A percentile compares a stretch with the other conserved stretches of the same genome.
Evolutionary conservation across 2,329 filamentous ascomycete species (phyloP).

Genomic region (Polytolypa hystricis): DNA sequence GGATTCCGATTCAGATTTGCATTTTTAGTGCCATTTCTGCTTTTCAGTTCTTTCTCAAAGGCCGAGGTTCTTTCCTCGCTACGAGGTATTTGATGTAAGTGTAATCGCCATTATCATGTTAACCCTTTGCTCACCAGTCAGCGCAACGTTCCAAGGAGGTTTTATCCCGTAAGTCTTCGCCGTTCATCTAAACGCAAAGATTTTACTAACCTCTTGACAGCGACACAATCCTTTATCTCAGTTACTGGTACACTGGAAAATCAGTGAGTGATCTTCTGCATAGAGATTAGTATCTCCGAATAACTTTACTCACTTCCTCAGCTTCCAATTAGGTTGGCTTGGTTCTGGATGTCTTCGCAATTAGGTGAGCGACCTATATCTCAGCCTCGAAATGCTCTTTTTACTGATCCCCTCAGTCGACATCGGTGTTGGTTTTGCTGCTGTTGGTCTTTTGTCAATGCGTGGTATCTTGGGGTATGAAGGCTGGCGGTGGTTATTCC

Average conservation of each 20-base stretch:
- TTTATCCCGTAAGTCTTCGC: background rate
- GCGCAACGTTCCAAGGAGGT: too few species aligned
- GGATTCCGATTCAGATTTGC: constrained; percentile 43
- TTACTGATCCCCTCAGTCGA: too few species aligned
- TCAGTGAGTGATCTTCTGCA: too few species aligned
- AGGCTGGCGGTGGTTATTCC: constrained; percentile 34
- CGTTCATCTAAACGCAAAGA: constrained; percentile 35
- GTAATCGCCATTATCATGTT: too few species aligned
- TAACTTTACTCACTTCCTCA: too few species aligned
- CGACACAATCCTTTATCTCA: constrained; percentile 14
- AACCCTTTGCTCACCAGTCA: too few species aligned
- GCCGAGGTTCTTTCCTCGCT: constrained; percentile 27
- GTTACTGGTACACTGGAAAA: constrained; percentile 13
- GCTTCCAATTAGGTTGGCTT: constrained; percentile 1
- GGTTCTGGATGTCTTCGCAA: constrained; percentile 40
- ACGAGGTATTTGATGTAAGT: too few species aligned
- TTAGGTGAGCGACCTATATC: constrained; percentile 35
- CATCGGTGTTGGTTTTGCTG: constrained; percentile 39
- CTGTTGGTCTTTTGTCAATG: constrained; percentile 33
- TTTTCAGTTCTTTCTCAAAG: constrained; percentile 35
- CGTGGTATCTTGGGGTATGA: constrained; percentile 24
- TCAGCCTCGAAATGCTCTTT: too few species aligned
- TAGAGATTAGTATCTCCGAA: too few species aligned
- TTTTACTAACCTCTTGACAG: constrained; percentile 33
- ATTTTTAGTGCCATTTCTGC: constrained; percentile 41